These are phyloP conservation scores for Pleomassaria siparia DNA, from an alignment of 2,329 filamentous ascomycete genomes.

Conservation along the genomic window DNA sequence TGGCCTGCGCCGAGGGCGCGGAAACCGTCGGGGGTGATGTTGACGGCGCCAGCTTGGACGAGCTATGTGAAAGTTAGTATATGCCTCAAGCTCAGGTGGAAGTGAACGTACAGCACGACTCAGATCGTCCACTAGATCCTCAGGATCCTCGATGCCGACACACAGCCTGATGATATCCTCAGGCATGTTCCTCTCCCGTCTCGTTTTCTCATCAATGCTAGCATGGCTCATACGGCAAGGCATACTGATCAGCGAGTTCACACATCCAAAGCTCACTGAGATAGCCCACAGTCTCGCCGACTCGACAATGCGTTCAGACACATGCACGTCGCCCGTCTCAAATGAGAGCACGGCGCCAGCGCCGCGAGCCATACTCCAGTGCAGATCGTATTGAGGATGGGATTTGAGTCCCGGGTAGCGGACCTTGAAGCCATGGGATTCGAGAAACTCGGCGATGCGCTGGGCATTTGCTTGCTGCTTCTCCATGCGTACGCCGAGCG, in stretches of 20 bases:
- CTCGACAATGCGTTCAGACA: constrained; percentile 93
- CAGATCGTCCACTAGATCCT: constrained; percentile 91
- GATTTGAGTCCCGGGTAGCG: constrained; percentile 92
- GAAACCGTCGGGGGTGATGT: constrained; percentile 80
- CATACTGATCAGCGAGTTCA: constrained; percentile 99
- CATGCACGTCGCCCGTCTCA: constrained; percentile 81
- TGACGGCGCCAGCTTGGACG: constrained; percentile 91
- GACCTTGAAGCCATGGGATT: constrained; percentile 87
- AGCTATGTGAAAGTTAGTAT: constrained; percentile 50
- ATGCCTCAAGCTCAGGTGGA: background rate
- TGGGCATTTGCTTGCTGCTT: constrained; percentile 95
- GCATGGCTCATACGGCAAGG: constrained; percentile 99
- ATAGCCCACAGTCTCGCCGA: constrained; percentile 90
- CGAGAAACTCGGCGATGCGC: constrained; percentile 87
- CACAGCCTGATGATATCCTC: constrained; percentile 96
- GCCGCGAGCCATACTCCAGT: constrained; percentile 93
- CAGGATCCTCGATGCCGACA: constrained; percentile 91
- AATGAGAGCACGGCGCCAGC: constrained; percentile 94
- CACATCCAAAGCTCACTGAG: constrained; percentile 95
- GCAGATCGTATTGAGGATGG: constrained; percentile 93
- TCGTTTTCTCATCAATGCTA: constrained; percentile 93
- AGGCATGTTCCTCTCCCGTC: constrained; percentile 71
- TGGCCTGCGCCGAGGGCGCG: constrained; percentile 54
- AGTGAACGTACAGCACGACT: constrained; percentile 75
- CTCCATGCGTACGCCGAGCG: constrained; percentile 95